Percentiles rank a stretch among this genome's conserved stretches.
phyloP scores from a whole-genome alignment of 2,329 filamentous ascomycete genomes.

The Akanthomyces muscarius region DNA sequence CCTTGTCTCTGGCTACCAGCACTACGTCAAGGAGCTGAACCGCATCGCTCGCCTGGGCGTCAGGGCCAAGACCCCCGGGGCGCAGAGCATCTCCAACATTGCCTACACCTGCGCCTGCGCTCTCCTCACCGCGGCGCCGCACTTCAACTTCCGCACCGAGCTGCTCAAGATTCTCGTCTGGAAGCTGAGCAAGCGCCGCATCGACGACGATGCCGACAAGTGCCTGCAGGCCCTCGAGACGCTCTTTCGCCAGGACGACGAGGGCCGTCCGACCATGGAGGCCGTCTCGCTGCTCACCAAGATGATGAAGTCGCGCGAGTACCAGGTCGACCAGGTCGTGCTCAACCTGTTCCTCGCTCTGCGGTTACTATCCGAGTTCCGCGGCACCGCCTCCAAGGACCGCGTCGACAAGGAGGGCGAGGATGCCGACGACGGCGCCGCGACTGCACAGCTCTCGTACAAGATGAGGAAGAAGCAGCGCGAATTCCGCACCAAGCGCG shows the following conservation, averaged over 20 bases:
- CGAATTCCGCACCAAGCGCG: slow-evolving; percentile 83
- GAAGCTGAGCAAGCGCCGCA: slow-evolving; percentile 69
- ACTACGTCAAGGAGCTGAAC: slow-evolving; percentile 73
- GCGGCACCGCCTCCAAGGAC: slow-evolving; percentile 76
- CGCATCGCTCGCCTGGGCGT: slow-evolving; percentile 58
- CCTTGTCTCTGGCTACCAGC: slow-evolving; percentile 78
- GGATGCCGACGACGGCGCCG: slow-evolving; percentile 20
- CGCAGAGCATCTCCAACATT: slow-evolving; percentile 59
- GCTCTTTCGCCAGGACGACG: slow-evolving; percentile 81
- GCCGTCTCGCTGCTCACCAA: slow-evolving; percentile 80
- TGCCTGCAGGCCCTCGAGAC: slow-evolving; percentile 75
- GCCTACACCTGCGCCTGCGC: slow-evolving; percentile 84
- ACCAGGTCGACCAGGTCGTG: slow-evolving; percentile 76
- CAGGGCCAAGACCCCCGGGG: slow-evolving; percentile 32
- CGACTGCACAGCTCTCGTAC: slow-evolving; percentile 25
- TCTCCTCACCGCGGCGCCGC: slow-evolving; percentile 75
- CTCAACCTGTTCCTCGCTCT: slow-evolving; percentile 89
- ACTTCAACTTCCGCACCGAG: slow-evolving; percentile 94
- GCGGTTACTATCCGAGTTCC: slow-evolving; percentile 82
- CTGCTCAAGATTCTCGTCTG: slow-evolving; percentile 81
- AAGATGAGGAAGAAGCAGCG: slow-evolving; percentile 70
- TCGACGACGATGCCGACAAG: slow-evolving; percentile 72
- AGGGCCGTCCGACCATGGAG: slow-evolving; percentile 83
- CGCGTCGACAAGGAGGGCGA: slow-evolving; percentile 54
- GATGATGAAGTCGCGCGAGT: slow-evolving; percentile 91